Percentiles rank a stretch among this genome's conserved stretches.
Evolutionary conservation across 2,329 filamentous ascomycete genomes (phyloP).

Genomic region (Ceratocystis colombiana): DNA sequence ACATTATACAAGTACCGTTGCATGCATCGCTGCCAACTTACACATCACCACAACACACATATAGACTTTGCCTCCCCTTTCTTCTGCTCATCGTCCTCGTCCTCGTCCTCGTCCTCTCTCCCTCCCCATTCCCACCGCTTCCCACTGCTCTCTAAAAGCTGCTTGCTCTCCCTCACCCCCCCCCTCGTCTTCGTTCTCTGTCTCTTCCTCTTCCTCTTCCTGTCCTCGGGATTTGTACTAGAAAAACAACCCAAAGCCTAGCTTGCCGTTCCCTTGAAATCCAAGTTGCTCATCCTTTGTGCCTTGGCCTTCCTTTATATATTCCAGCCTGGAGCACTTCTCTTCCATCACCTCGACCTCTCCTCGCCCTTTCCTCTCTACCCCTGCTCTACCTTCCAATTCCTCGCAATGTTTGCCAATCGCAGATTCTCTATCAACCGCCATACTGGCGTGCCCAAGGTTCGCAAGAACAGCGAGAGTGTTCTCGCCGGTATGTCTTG

Average conservation of each 20-base stretch:
- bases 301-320: neutral
- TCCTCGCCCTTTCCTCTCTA: neutral
- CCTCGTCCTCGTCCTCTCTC: neutral
- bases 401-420: conserved; percentile 41
- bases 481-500: conserved; percentile 22
- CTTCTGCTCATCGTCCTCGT: neutral
- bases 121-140: neutral
- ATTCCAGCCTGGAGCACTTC: neutral
- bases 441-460: conserved; percentile 51
- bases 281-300: conserved; percentile 5
- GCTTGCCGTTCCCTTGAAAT: conserved; percentile 5
- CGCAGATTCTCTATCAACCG: conserved; percentile 57
- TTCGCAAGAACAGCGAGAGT: conserved; percentile 28
- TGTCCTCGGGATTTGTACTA: neutral
- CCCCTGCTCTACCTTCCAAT: neutral
- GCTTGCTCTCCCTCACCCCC: neutral
- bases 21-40: neutral
- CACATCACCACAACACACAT: neutral
- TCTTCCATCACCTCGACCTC: neutral
- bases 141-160: neutral
- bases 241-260: neutral
- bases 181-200: neutral
- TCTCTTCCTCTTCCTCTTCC: neutral
- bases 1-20: conserved; percentile 1
- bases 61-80: neutral